Evolutionary conservation across 1,139 yeast species (phyloP), one percentile per base, ranked within the genome.

Genomic region (Geotrichum siamense): DNA sequence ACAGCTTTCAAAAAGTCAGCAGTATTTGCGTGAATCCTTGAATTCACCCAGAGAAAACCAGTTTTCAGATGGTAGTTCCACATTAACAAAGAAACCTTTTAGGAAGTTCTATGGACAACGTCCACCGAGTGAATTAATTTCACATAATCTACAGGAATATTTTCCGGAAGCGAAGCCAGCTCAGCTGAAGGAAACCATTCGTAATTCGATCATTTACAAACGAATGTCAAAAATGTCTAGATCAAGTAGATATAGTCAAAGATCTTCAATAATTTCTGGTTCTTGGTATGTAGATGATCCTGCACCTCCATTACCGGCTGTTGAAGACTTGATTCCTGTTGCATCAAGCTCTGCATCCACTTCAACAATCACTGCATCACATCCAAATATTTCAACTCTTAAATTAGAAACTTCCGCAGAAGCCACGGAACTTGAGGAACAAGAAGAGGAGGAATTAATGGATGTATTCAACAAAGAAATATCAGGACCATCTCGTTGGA

Each of bases 41-140:
- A 20, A 38, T 5, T 35, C 45, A 12, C 43, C 44, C 26, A 15
- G 23, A 8, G 17, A 37, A 3, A 9, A n/a, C 22, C 43, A 25
- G 6, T 30, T 30, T 21, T 21, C 34, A 12, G 34, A 30, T 21
- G 31, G 16, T 21, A 26, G 26, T 10, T 17, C 34, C 13, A 43
- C 51, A 1, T 33, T 37, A 5, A 43, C 46, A 17, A 37, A 38
- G 19, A 44, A 44, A 25, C 56, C 58, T 56, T 65, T 63, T 47
- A 60, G 45, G 59, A 68, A 55, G 58, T 69, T 85, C 51, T 82
- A 82, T 59, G 94, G 94, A 13, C 96, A 86, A 59, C 72, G 97
- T 56, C 98, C 98, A 10, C 91, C 96, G 1, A 81, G 93, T 51
- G 96, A 87, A 59, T 74, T 87, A 57, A 91, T 91, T 52, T 85